These are phyloP conservation scores for Hysterium pulicare DNA, from an alignment of 2,329 filamentous ascomycete genomes.

Conservation along the genomic window DNA sequence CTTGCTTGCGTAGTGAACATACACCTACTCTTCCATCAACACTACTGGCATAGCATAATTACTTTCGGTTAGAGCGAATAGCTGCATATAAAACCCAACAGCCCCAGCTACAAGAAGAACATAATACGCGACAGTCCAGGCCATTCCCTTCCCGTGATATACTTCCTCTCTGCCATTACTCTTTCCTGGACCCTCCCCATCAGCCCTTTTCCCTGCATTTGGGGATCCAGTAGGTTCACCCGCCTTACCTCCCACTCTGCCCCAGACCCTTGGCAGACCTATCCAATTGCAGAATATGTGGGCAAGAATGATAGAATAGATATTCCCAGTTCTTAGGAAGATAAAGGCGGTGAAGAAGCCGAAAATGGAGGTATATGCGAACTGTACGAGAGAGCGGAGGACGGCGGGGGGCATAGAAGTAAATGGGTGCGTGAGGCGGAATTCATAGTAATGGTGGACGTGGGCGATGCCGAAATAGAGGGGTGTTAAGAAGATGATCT, in stretches of 20 bases:
- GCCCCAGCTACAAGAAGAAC: constrained; percentile 68
- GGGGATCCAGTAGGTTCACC: constrained; percentile 39
- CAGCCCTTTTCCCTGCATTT: constrained; percentile 23
- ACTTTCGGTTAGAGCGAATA: constrained; percentile 72
- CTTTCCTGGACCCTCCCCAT: constrained; percentile 41
- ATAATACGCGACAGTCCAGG: constrained; percentile 80
- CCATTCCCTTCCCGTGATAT: constrained; percentile 37
- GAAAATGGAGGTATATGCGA: constrained; percentile 87
- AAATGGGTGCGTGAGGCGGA: constrained; percentile 73
- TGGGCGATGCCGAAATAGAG: constrained; percentile 92
- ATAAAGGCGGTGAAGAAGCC: constrained; percentile 91
- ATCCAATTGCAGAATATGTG: constrained; percentile 92
- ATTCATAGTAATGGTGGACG: constrained; percentile 94
- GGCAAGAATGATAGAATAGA: constrained; percentile 70
- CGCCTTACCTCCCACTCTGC: constrained; percentile 60
- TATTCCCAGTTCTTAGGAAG: constrained; percentile 78
- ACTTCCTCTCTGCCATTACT: constrained; percentile 19
- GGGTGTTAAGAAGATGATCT: constrained; percentile 77
- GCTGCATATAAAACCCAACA: constrained; percentile 63
- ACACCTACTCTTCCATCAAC: constrained; percentile 2
- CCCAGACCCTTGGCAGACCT: constrained; percentile 84
- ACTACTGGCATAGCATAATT: constrained; percentile 45
- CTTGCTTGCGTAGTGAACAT: too few relatives aligned
- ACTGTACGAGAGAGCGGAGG: constrained; percentile 74
- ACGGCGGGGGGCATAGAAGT: constrained; percentile 62